Conservation (phyloP, 2,329 filamentous ascomycete species). For the Penicillium sp. region DNA sequence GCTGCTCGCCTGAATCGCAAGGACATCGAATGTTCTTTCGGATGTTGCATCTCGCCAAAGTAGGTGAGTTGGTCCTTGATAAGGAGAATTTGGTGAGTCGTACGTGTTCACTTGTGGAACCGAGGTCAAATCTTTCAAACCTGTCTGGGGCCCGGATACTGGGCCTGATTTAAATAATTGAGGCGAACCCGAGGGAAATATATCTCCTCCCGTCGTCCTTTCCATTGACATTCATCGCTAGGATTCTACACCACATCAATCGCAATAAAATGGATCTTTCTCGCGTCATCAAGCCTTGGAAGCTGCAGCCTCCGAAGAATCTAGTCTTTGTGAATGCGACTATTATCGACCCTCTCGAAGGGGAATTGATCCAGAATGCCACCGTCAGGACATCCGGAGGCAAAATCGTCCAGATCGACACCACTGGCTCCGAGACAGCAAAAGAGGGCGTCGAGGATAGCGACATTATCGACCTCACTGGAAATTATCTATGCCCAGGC, state of each 20-base stretch:
- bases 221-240: no score
- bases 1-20: neutral
- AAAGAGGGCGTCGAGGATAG: slow-evolving; percentile 5
- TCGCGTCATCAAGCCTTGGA: slow-evolving; percentile 29
- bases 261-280: slow-evolving; percentile 22
- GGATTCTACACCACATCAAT: neutral
- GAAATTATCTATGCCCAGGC: slow-evolving; percentile 57
- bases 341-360: slow-evolving; percentile 28
- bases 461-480: slow-evolving; percentile 47
- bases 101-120: neutral
- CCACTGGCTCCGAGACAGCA: neutral
- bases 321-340: slow-evolving; percentile 26
- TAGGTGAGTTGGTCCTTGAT: neutral
- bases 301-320: slow-evolving; percentile 18
- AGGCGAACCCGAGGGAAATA: neutral
- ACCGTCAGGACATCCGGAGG: slow-evolving; percentile 26
- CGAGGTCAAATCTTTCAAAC: slow-evolving; percentile 4
- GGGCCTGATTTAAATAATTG: neutral
- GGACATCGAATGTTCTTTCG: slow-evolving; percentile 1
- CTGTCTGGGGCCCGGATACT: neutral
- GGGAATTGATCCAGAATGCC: slow-evolving; percentile 23
- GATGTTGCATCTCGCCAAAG: neutral
- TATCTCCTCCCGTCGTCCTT: neutral
- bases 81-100: neutral
- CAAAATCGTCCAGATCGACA: slow-evolving; percentile 21